phyloP scores from a whole-genome alignment of 2,329 filamentous ascomycete genomes.

The Venturiaceae sp. region DNA sequence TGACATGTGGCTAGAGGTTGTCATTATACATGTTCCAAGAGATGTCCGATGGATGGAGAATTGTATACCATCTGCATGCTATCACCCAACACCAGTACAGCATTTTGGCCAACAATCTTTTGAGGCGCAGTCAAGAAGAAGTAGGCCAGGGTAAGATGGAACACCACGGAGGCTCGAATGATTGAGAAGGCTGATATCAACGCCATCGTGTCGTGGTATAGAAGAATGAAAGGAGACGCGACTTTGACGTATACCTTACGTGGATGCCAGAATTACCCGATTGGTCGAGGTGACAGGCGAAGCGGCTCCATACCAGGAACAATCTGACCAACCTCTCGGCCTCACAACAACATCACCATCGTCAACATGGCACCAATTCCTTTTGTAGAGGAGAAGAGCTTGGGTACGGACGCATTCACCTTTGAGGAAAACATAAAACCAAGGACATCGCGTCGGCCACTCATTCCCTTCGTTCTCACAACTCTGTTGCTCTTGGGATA shows the following conservation, averaged over 20 bases:
- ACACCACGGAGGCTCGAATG: constrained; percentile 71
- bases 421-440: neutral
- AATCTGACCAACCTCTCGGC: neutral
- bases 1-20: constrained; percentile 47
- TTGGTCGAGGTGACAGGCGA: neutral
- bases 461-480: neutral
- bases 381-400: neutral
- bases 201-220: constrained; percentile 49
- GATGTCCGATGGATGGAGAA: constrained; percentile 1
- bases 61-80: constrained; percentile 66
- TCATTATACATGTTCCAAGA: constrained; percentile 1
- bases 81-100: constrained; percentile 75
- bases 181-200: constrained; percentile 72
- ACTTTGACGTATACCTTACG: neutral
- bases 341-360: neutral
- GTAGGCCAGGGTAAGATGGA: constrained; percentile 75
- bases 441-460: neutral
- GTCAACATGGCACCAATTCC: neutral
- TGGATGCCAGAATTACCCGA: neutral
- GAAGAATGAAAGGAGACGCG: neutral
- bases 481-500: neutral
- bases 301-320: neutral
- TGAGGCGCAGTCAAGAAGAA: constrained; percentile 70
- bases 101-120: constrained; percentile 64
- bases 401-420: neutral